Evolutionary conservation across 176 grass and related monocot genomes (phyloP), one percentile per base, ranked within the genome.

Genomic region (Thalia dealbata): DNA sequence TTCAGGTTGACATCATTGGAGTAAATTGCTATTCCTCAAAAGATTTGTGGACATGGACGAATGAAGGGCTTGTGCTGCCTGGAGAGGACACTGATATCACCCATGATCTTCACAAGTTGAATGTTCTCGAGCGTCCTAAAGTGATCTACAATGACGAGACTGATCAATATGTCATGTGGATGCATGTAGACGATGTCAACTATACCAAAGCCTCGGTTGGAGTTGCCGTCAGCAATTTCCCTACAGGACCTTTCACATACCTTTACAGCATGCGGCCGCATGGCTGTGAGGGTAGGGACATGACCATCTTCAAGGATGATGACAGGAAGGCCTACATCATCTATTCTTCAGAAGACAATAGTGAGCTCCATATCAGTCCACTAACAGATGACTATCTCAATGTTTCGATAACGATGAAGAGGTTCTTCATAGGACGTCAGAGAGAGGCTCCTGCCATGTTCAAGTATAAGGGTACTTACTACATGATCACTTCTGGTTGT

Each of bases 271-370:
- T 93, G 70, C 87, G 83, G 0, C 95, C 90, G 15, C 87, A 99
- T 78, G 85, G 79, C 30, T 95, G 79, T 10, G 95, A 97, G 54
- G 95, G 90, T 79, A 83, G 90, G 73, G 95, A 95, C 70, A 95
- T 95, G 95, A 91, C 83, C 45, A 76, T 99, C 46, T 99, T 99
- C 77, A 99, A 93, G 81, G 90, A 95, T 77, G 90, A 99, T 45
- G 73, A 99, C 32, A 81, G 83, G 58, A 95, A 95, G 78, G 95
- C 90, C 41, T 99, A 95, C 75, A 74, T 99, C 30, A 91, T 95
- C 71, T 99, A 99, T 50, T 99, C 95, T 77, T 99, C 95, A 5
- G 90, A 95, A 75, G 95, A 95, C 76, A 99, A 99, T 71, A 91
- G 83, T 8, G 90, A 93, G 79, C 84, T 99, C 72, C 87, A 99